phyloP scores from a whole-genome alignment of 2,329 filamentous ascomycete species.

The Fusarium decemcellulare region DNA sequence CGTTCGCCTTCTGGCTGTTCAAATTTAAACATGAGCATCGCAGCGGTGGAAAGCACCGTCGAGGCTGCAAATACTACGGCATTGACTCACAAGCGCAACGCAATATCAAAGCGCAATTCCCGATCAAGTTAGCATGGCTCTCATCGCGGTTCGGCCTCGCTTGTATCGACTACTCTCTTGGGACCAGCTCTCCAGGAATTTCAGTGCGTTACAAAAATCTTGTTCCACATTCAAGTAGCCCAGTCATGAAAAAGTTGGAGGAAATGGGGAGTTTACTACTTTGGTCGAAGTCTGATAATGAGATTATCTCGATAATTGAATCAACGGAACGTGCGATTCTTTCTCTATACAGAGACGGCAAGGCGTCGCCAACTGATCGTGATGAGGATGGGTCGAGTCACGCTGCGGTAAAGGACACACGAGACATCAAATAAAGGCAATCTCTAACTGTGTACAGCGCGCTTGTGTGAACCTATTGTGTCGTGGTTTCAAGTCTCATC shows the following conservation, averaged over 20 bases:
- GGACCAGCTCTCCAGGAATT: background rate
- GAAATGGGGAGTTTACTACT: accelerated
- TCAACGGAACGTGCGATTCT: background rate
- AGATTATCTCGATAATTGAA: background rate
- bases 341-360: background rate
- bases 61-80: background rate
- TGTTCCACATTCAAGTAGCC: background rate
- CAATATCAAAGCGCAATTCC: background rate
- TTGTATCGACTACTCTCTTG: background rate
- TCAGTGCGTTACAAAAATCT: background rate
- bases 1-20: background rate
- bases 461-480: background rate
- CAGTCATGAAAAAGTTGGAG: background rate
- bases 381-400: background rate
- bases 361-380: background rate
- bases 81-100: background rate
- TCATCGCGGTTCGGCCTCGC: background rate
- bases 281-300: background rate
- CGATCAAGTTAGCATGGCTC: background rate
- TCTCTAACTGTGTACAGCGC: background rate
- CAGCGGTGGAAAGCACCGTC: background rate
- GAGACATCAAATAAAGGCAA: no score
- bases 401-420: background rate
- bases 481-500: no score
- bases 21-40: background rate